phyloP scores from a whole-genome alignment of 176 grass and related monocot species.

The Phoenix roebelenii region DNA sequence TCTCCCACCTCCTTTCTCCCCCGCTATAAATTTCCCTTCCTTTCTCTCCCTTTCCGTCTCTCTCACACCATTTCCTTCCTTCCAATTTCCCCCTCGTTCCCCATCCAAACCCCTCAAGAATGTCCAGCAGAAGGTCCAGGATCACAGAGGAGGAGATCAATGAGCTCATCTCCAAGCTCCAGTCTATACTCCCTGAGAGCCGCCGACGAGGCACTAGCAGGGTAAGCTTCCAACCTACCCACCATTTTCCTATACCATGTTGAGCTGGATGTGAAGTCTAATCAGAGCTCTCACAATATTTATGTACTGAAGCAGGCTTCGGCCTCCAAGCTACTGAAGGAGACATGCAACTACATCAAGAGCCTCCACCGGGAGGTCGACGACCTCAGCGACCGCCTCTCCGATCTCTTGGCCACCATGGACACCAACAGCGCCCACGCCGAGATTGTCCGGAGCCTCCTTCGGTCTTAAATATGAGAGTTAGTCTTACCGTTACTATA shows the following conservation, averaged over 20 bases:
- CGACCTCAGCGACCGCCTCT: constrained; percentile 87
- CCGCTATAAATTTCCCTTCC: neutral
- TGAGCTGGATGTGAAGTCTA: too few species aligned
- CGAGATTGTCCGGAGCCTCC: constrained; percentile 84
- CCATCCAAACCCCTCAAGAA: constrained; percentile 10
- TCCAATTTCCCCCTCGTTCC: neutral
- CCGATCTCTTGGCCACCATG: constrained; percentile 71
- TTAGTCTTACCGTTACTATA: constrained; percentile 32
- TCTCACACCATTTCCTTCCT: constrained; percentile 22
- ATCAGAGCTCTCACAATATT: neutral
- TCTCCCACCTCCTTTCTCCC: neutral
- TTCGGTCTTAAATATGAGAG: constrained; percentile 47
- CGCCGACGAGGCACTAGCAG: constrained; percentile 51
- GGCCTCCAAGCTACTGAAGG: constrained; percentile 78
- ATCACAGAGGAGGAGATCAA: constrained; percentile 79
- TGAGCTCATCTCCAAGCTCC: constrained; percentile 89
- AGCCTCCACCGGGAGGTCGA: constrained; percentile 88
- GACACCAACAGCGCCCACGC: constrained; percentile 64
- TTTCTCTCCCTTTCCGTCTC: constrained; percentile 47
- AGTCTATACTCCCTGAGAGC: constrained; percentile 62
- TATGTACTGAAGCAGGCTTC: constrained; percentile 46
- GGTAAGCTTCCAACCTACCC: constrained; percentile 22
- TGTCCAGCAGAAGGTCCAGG: constrained; percentile 71
- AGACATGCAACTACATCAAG: constrained; percentile 95
- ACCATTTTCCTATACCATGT: neutral